These are phyloP conservation scores for Yarrowia sp. DNA, from an alignment of 805 yeast species.

Conservation along the genomic window DNA sequence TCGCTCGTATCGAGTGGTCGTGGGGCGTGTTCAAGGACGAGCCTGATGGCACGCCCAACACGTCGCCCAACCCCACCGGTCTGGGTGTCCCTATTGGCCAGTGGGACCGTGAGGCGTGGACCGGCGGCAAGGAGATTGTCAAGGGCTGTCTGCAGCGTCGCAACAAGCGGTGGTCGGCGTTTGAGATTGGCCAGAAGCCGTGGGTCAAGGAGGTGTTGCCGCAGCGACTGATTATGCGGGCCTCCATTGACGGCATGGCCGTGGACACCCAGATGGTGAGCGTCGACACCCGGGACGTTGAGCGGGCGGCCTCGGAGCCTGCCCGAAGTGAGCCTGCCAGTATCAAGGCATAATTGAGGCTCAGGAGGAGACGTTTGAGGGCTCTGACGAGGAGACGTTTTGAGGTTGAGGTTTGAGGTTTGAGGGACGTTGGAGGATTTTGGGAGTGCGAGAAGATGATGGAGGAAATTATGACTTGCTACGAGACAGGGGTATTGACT, in stretches of 20 bases:
- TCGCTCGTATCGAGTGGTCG: constrained; percentile 88
- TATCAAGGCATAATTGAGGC: background rate
- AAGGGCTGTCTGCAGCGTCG: constrained; percentile 48
- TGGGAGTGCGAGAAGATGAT: background rate
- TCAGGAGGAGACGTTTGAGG: background rate
- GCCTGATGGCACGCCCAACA: constrained; percentile 22
- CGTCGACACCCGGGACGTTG: background rate
- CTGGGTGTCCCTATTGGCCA: constrained; percentile 24
- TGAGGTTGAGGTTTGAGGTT: background rate
- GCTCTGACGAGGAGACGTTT: background rate
- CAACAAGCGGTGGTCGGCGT: constrained; percentile 43
- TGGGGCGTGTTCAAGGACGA: constrained; percentile 55
- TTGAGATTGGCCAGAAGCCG: constrained; percentile 28
- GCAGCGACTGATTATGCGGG: constrained; percentile 3
- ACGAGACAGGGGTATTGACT: background rate
- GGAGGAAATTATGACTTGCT: background rate
- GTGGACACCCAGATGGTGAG: background rate
- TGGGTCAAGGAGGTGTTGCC: constrained; percentile 30
- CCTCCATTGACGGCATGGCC: background rate
- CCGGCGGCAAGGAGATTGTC: constrained; percentile 50
- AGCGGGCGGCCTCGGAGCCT: constrained; percentile 5
- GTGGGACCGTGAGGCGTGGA: constrained; percentile 41
- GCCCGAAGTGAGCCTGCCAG: background rate
- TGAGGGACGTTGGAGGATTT: background rate
- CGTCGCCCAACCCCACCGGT: background rate